Evolutionary conservation across 2,329 filamentous ascomycete species (phyloP), one percentile per base, ranked within the genome.

Genomic region (Lecanicillium sp.): DNA sequence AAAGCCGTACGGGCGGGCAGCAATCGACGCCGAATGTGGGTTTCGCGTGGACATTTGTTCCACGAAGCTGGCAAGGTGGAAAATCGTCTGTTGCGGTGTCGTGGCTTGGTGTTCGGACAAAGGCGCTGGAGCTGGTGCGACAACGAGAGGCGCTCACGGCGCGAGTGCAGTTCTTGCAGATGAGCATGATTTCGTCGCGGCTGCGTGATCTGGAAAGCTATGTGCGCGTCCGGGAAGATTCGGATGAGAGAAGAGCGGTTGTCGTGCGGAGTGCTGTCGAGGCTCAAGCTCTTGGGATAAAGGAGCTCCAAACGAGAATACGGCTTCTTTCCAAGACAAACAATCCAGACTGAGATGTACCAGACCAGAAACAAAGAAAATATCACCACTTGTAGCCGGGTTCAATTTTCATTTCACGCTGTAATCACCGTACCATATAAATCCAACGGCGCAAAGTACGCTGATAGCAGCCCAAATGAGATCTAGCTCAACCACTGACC

Each of bases 401-500:
- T 31, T n/a, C n/a, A 17, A 12, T 11, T 12, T 9, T 30, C 46
- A 54, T 41, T 52, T 59, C n/a, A 75, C 57, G 19, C 52, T 59
- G 48, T 78, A 78, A 2, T 71, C 75, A 14, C 65, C 62, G 18
- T 58, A 53, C 56, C 64, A 68, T 18, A 74, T 52, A 46, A 70
- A 80, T 4, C 47, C 54, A 2, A 51, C 65, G 2, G 67, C 63
- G 2, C 62, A 47, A 3, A 58, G 55, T 27, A 81, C 54, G 47
- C 76, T 81, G 11, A 60, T 48, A 2, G 81, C 63, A 1, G 84
- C 85, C 52, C 75, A 79, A 1, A 68, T 53, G 29, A 94, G 65
- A 40, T 86, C 73, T 62, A 95, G 73, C 64, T 98, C 92, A 33
- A 96, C 72, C 16, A 96, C 81, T 22, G 83, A 79, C 88, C 90